Evolutionary conservation across 2,329 filamentous ascomycete genomes (phyloP).

Genomic region (Orbilia quercus): DNA sequence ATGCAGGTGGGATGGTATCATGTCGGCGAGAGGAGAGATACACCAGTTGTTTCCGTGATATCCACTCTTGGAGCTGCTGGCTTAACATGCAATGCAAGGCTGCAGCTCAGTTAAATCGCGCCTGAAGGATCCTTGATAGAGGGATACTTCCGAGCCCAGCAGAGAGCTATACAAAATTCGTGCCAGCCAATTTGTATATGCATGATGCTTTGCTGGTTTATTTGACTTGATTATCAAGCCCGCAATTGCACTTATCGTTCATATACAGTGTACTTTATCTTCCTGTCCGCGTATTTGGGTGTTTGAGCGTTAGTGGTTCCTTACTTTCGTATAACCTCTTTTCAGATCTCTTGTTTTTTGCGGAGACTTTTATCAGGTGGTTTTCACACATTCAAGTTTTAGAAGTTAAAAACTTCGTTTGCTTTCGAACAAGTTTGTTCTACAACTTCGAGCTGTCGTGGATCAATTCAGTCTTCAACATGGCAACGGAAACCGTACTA

Average conservation of each 20-base stretch:
- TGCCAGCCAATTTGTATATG: neutral
- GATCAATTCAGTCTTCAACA: conserved; percentile 1
- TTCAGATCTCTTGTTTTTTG: neutral
- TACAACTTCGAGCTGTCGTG: neutral
- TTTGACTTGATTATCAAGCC: conserved; percentile 8
- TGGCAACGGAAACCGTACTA: conserved; percentile 32
- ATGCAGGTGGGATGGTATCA: neutral
- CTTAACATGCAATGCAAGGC: conserved; percentile 39
- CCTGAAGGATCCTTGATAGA: conserved; percentile 27
- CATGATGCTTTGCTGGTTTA: neutral
- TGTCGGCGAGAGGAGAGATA: conserved; percentile 18
- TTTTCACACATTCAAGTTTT: neutral
- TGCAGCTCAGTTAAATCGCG: conserved; percentile 11
- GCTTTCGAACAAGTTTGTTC: neutral
- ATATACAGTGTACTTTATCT: conserved; percentile 46
- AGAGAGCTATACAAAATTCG: neutral
- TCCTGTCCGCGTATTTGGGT: neutral
- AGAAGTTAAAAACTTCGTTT: neutral
- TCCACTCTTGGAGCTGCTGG: too few relatives aligned
- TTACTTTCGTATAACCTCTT: conserved; percentile 8
- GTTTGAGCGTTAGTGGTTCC: conserved; percentile 8
- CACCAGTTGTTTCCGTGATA: conserved; percentile 1
- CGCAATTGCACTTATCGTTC: conserved; percentile 18
- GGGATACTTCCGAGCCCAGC: too few relatives aligned
- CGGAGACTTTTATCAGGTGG: neutral